phyloP scores from a whole-genome alignment of 2,329 filamentous ascomycete species.

The Macroventuria anomochaeta region DNA sequence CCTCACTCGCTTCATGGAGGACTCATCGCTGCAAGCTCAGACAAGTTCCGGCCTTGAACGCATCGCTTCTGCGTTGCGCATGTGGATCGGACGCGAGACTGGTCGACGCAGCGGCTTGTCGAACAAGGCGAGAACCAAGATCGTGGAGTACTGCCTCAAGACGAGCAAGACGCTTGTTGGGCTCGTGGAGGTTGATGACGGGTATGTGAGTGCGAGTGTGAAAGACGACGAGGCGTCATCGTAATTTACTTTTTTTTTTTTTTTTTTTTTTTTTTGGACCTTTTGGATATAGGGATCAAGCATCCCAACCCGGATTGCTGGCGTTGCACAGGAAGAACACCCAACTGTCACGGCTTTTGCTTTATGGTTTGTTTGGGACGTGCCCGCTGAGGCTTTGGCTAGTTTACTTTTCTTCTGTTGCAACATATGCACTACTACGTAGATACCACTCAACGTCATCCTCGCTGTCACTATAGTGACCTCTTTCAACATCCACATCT shows the following conservation, averaged over 20 bases:
- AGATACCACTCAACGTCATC: conserved; percentile 10
- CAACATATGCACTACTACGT: neutral
- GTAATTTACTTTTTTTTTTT: neutral
- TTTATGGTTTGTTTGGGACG: neutral
- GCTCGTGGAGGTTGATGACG: conserved; percentile 38
- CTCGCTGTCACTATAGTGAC: neutral
- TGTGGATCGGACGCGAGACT: conserved; percentile 56
- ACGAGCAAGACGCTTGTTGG: conserved; percentile 55
- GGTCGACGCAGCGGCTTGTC: conserved; percentile 51
- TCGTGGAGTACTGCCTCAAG: conserved; percentile 52
- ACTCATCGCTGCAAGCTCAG: conserved; percentile 40
- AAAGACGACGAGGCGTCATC: conserved; percentile 27
- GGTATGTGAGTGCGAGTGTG: conserved; percentile 39
- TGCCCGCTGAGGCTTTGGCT: neutral
- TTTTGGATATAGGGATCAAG: neutral
- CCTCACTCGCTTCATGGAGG: conserved; percentile 47
- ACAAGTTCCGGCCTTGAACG: conserved; percentile 52
- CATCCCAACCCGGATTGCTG: neutral
- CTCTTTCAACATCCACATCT: neutral
- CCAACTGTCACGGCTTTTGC: neutral
- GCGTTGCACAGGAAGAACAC: neutral
- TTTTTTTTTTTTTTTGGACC: no score
- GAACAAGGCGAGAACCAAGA: conserved; percentile 45
- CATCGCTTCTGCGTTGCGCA: conserved; percentile 51
- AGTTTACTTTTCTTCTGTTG: neutral